Evolutionary conservation across 306 rosid genomes (phyloP).

Genomic region (Gleditsia sinensis): DNA sequence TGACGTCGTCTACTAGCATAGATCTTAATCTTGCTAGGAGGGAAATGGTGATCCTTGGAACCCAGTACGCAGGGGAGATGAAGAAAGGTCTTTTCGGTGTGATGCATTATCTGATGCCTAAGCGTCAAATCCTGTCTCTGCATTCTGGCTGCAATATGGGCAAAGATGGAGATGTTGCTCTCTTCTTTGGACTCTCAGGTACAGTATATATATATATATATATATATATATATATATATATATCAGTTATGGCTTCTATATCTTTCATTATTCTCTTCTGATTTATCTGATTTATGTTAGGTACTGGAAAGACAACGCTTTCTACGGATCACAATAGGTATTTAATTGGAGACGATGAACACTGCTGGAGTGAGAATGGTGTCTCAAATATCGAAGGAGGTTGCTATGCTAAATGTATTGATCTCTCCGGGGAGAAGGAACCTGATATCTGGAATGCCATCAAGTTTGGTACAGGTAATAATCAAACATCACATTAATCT

Average conservation of each 20-base stretch:
- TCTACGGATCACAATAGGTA: constrained; percentile 83
- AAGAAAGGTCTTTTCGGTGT: constrained; percentile 91
- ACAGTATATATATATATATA: too few species aligned
- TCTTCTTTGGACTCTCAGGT: constrained; percentile 97
- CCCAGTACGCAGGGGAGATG: constrained; percentile 98
- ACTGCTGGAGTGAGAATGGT: constrained; percentile 79
- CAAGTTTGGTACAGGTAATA: constrained; percentile 81
- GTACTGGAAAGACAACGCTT: constrained; percentile 89
- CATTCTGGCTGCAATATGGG: constrained; percentile 97
- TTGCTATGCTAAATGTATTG: constrained; percentile 95
- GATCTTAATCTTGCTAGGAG: constrained; percentile 85
- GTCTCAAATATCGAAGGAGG: constrained; percentile 96
- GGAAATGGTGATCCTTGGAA: constrained; percentile 98
- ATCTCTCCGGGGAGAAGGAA: constrained; percentile 76
- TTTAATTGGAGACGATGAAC: constrained; percentile 90
- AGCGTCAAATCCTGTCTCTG: constrained; percentile 74
- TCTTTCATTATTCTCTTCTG: not conserved
- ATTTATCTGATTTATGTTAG: constrained; percentile 48
- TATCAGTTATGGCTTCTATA: too few species aligned
- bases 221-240: too few species aligned
- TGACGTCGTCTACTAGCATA: constrained; percentile 94
- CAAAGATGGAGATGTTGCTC: constrained; percentile 86
- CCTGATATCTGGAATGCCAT: constrained; percentile 95
- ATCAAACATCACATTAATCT: constrained; percentile 1
- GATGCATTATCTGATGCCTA: constrained; percentile 96